Percentiles rank a stretch among this genome's conserved stretches.
Evolutionary conservation across 306 rosid genomes (phyloP).

Genomic region (Herpetospermum pedunculosum): DNA sequence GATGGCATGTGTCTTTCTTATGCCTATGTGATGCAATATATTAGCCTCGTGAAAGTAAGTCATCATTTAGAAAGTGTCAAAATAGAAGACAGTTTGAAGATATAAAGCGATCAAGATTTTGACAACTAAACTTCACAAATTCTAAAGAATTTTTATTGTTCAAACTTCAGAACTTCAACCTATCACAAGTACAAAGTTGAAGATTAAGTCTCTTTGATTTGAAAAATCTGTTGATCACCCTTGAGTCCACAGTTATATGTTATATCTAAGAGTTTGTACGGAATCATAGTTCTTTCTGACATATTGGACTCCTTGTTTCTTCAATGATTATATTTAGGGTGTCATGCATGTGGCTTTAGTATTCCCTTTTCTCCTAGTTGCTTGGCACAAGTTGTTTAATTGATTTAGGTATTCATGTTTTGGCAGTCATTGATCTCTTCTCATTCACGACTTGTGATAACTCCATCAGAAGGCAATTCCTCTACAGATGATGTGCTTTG

Average conservation of each 20-base stretch:
- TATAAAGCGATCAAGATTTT: not conserved
- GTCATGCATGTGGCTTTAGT: not conserved
- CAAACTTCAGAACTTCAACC: not conserved
- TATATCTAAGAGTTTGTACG: not conserved
- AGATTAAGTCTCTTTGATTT: not conserved
- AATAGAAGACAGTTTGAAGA: not conserved
- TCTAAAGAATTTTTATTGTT: not conserved
- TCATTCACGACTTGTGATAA: slow-evolving; percentile 78
- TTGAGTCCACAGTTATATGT: not conserved
- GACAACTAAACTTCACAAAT: not conserved
- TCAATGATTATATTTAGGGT: not conserved
- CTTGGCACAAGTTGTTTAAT: not conserved
- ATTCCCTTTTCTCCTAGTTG: not conserved
- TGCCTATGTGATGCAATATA: not conserved
- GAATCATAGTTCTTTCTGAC: not conserved
- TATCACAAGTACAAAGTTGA: not conserved
- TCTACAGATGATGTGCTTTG: slow-evolving; percentile 50
- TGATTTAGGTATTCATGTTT: not conserved
- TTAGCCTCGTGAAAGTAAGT: not conserved
- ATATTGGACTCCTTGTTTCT: not conserved
- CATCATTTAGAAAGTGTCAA: not conserved
- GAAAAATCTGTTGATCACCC: not conserved
- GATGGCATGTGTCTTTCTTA: not conserved
- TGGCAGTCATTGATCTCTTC: slow-evolving; percentile 88
- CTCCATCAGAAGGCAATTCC: slow-evolving; percentile 56